phyloP scores from a whole-genome alignment of 1,284 basidiomycete genomes.

The Rhodofomes roseus region DNA sequence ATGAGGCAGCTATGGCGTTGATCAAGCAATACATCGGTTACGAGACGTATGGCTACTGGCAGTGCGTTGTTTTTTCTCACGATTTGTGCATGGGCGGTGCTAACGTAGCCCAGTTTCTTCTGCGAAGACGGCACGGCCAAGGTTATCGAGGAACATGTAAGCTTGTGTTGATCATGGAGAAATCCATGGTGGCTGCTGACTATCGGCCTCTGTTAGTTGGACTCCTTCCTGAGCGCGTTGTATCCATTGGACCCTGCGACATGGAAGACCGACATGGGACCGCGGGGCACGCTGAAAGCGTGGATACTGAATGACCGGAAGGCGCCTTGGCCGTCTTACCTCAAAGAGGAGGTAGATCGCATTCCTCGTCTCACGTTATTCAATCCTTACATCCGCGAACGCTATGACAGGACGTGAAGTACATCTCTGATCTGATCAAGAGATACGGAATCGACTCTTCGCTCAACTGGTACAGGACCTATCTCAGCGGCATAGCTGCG shows the following conservation, averaged over 20 bases:
- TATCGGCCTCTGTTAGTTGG: conserved; percentile 16
- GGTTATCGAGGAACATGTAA: conserved; percentile 25
- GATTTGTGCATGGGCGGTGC: neutral
- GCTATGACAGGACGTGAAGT: conserved; percentile 11
- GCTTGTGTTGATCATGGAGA: neutral
- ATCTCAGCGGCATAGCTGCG: conserved; percentile 18
- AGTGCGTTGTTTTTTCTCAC: conserved; percentile 7
- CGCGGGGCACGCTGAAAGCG: conserved; percentile 20
- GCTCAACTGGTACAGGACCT: conserved; percentile 28
- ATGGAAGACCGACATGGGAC: conserved; percentile 25
- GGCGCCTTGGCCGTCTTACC: conserved; percentile 16
- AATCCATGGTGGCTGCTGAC: neutral
- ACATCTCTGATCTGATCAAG: conserved; percentile 14
- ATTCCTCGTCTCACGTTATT: neutral
- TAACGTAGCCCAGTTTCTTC: conserved; percentile 20
- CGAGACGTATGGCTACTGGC: conserved; percentile 31
- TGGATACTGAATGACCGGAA: conserved; percentile 25
- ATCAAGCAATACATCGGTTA: conserved; percentile 44
- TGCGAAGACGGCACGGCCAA: conserved; percentile 26
- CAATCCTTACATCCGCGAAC: neutral
- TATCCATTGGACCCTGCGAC: conserved; percentile 24
- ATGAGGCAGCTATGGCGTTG: conserved; percentile 8
- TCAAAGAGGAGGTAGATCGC: conserved; percentile 17
- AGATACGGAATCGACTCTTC: conserved; percentile 20
- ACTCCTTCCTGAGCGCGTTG: conserved; percentile 28